phyloP scores from a whole-genome alignment of 805 yeast species.

The Candida caryicola region DNA sequence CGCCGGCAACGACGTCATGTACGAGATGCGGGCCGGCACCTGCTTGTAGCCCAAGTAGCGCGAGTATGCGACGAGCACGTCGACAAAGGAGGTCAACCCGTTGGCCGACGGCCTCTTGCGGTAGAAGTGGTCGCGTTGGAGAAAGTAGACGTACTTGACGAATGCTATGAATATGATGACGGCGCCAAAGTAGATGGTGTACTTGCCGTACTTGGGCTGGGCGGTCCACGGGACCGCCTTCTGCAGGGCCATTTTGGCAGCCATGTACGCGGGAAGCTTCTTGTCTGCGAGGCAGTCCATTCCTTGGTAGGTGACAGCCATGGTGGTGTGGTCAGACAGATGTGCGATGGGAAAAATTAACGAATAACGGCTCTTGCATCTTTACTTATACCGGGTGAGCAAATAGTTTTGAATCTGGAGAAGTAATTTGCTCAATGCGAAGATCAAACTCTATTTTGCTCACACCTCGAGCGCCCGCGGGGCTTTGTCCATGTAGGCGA shows the following conservation, averaged over 20 bases:
- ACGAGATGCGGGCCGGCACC: conserved; percentile 22
- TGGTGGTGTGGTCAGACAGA: conserved; percentile 4
- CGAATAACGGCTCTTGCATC: background rate
- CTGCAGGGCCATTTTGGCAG: conserved; percentile 25
- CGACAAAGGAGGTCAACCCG: conserved; percentile 17
- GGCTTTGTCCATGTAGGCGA: too few relatives aligned
- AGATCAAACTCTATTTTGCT: too few relatives aligned
- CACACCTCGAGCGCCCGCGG: too few relatives aligned
- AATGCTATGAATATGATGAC: conserved; percentile 33
- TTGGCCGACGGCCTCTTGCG: conserved; percentile 7
- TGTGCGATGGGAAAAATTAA: background rate
- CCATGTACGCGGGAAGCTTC: conserved; percentile 20
- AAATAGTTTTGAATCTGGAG: background rate
- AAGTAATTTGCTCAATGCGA: background rate
- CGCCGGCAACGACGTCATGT: conserved; percentile 30
- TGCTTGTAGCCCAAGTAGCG: conserved; percentile 35
- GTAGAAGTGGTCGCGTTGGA: conserved; percentile 21
- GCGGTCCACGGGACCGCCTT: conserved; percentile 25
- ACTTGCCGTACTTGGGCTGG: conserved; percentile 33
- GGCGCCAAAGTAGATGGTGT: conserved; percentile 39
- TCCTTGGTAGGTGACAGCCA: conserved; percentile 28
- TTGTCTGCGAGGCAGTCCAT: conserved; percentile 38
- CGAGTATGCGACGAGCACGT: conserved; percentile 31
- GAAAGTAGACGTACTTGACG: conserved; percentile 32
- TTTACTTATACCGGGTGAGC: background rate